These are phyloP conservation scores for Thuja plicata DNA, from an alignment of 83 land plant species.

Conservation along the genomic window DNA sequence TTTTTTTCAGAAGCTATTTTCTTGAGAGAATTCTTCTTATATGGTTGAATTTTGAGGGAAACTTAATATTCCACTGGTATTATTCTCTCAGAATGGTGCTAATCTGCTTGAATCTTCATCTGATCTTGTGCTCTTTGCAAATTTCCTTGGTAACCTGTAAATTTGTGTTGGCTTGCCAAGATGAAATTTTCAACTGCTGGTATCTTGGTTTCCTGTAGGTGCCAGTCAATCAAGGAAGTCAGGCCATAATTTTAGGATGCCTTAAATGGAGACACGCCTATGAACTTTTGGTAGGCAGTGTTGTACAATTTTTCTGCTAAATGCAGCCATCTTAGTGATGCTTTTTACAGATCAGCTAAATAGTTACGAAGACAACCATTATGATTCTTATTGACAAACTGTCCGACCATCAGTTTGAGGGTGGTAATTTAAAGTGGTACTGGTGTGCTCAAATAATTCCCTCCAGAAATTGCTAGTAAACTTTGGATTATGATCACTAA, in stretches of 20 bases:
- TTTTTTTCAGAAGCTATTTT: background rate
- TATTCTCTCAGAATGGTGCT: background rate
- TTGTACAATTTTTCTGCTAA: background rate
- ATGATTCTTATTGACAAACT: background rate
- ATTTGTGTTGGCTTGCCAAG: background rate
- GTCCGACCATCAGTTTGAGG: background rate
- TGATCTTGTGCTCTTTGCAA: background rate
- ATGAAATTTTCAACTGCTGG: background rate
- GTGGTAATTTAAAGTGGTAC: background rate
- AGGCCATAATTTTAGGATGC: background rate
- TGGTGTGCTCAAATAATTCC: background rate
- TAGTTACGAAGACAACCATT: background rate
- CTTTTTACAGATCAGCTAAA: background rate
- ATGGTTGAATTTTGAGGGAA: background rate
- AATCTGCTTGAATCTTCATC: background rate
- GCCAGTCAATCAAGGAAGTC: background rate
- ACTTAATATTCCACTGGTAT: background rate
- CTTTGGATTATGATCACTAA: background rate
- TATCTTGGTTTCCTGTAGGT: background rate
- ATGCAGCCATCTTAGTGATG: background rate
- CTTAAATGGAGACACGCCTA: background rate
- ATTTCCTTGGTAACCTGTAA: background rate
- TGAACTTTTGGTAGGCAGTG: background rate
- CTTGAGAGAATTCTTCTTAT: background rate
- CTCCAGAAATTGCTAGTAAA: background rate